Base-by-base conservation (phyloP, 2,329 filamentous ascomycete species). In the Colletotrichum siamense region DNA sequence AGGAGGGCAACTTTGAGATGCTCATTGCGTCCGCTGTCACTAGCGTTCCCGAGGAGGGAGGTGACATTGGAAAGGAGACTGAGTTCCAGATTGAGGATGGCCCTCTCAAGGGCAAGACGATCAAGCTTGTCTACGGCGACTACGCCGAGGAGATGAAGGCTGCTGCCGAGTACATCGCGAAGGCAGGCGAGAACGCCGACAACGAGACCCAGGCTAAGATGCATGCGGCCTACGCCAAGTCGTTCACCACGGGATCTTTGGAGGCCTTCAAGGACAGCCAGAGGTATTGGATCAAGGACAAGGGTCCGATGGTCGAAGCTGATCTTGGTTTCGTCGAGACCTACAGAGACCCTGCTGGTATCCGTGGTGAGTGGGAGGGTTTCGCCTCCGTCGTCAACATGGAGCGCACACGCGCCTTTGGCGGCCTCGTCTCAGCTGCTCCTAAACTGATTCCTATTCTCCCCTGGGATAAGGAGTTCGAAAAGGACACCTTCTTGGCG, bases 401-500 rank as follows among this genome's bases (percentile, higher is more conserved):
- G 82, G 96, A 98, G 84, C 93, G 96, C 24, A 99, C 96, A 2
- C 91, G 91, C 75, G 95, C 96, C 2, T 99, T 99, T 82, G 94
- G 94, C 9, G 94, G 94, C 79, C 91, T 99, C 2, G 97, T 99
- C 6, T 90, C 93, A 24, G 93, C 93, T 30, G 96, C 97, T 0
- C 94, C 96, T 13, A 88, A 89, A 62, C 93, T 98, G 82, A 98
- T 99, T 68, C 95, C 96, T 8, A 92, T 98, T 77, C 88, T 99
- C 16, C 97, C 97, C 0, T 99, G 97, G 97, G 88, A 89, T 44
- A 91, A 91, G 63, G 94, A 95, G 1, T 99, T 99, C 79, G 97
- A 99, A 83, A 99, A 99, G 86, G 96, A 98, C 87, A 96, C 94
- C 82, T 99, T 99, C 85, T 86, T 98, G 44, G 96, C 95, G 69